Evolutionary conservation across 2,329 filamentous ascomycete genomes (phyloP).

Genomic region (Aspergillus transmontanensis): DNA sequence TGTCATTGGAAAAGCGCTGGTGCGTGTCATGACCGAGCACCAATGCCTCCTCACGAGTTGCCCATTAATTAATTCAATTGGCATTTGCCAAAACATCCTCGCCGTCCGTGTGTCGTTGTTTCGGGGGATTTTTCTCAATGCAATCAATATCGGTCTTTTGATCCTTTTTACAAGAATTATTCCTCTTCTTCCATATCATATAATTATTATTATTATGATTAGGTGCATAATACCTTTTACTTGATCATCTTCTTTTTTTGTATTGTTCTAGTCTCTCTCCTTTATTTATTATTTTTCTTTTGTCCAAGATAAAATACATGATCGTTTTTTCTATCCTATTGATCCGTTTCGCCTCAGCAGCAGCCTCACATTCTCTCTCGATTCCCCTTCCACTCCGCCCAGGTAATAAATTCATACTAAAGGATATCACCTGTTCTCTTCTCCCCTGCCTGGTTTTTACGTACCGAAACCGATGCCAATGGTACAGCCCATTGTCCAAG

Average conservation of each 20-base stretch:
- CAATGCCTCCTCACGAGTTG: not conserved
- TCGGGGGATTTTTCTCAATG: not conserved
- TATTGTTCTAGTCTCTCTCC: not conserved
- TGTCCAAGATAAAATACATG: not conserved
- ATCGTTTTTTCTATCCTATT: not conserved
- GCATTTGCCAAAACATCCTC: not conserved
- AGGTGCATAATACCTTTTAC: not conserved
- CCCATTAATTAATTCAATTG: not conserved
- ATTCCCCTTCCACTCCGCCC: not conserved
- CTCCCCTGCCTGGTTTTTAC: not conserved
- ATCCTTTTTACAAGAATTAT: not conserved
- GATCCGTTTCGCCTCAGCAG: not conserved
- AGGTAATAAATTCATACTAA: not conserved
- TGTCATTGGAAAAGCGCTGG: not conserved
- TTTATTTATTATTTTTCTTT: not conserved
- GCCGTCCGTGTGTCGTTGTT: not conserved
- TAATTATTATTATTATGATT: not conserved
- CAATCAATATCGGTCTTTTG: not conserved
- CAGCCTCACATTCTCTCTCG: not conserved
- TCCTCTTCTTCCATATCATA: not conserved
- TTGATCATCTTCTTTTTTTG: not conserved
- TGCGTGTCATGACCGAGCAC: slow-evolving; percentile 3
- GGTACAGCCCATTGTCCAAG: slow-evolving; percentile 1
- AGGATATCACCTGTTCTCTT: not conserved
- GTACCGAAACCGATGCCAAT: not conserved